These are phyloP conservation scores for Arabidopsis hybrid DNA, from an alignment of 441 rosid genomes.

Conservation along the genomic window DNA sequence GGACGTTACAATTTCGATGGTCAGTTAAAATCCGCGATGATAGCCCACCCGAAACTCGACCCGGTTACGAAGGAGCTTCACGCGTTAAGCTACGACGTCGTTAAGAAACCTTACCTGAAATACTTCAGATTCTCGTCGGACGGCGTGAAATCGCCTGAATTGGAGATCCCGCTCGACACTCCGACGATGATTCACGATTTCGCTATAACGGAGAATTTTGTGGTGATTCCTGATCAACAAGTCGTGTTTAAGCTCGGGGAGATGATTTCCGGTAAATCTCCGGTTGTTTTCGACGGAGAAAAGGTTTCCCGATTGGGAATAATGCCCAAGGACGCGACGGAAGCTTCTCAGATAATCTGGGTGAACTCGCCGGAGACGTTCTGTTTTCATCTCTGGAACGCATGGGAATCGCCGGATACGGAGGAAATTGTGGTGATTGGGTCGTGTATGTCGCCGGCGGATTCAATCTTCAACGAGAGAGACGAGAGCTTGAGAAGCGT, in stretches of 20 bases:
- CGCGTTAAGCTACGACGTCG: constrained; percentile 72
- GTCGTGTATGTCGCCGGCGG: constrained; percentile 84
- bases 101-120: constrained; percentile 64
- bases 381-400: constrained; percentile 85
- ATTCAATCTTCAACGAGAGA: constrained; percentile 78
- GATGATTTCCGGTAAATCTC: constrained; percentile 75
- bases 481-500: constrained; percentile 64
- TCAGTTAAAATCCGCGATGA: constrained; percentile 67
- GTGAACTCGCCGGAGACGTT: constrained; percentile 67
- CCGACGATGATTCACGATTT: constrained; percentile 90
- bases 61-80: constrained; percentile 65
- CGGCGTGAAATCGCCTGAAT: constrained; percentile 65
- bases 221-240: constrained; percentile 79
- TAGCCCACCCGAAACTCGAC: constrained; percentile 90
- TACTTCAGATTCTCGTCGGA: constrained; percentile 64
- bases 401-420: constrained; percentile 78
- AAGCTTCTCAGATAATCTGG: constrained; percentile 62
- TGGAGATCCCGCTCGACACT: constrained; percentile 60
- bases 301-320: constrained; percentile 70
- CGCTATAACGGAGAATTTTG: constrained; percentile 76
- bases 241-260: constrained; percentile 81
- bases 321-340: constrained; percentile 54
- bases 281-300: constrained; percentile 64
- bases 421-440: constrained; percentile 80
- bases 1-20: constrained; percentile 61